phyloP scores from a whole-genome alignment of 768 basidiomycete genomes.

The Trametes cubensis region DNA sequence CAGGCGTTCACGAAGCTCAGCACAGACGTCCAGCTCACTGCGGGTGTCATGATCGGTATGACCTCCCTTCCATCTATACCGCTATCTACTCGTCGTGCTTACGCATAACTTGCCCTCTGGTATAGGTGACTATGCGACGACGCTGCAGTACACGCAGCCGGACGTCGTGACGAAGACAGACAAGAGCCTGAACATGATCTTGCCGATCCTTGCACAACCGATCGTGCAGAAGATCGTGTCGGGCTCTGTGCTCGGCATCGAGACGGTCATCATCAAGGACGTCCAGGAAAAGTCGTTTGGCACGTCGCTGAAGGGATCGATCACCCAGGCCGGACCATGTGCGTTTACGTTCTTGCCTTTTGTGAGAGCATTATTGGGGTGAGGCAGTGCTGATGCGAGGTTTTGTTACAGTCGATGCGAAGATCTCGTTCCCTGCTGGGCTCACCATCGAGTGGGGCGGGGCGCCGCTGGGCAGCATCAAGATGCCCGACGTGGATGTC shows the following conservation, averaged over 20 bases:
- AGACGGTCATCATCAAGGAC: conserved; percentile 62
- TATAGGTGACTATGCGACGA: conserved; percentile 64
- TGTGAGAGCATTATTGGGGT: neutral
- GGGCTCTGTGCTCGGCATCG: conserved; percentile 56
- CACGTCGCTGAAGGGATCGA: conserved; percentile 53
- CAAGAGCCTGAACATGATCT: conserved; percentile 58
- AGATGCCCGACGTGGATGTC: conserved; percentile 60
- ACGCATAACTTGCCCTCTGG: neutral
- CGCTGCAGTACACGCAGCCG: conserved; percentile 60
- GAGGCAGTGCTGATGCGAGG: neutral
- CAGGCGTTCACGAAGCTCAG: conserved; percentile 65
- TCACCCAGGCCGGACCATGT: conserved; percentile 76
- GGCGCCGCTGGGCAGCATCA: conserved; percentile 57
- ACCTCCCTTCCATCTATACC: neutral
- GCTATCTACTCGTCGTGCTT: neutral
- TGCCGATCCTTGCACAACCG: conserved; percentile 71
- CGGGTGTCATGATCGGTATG: conserved; percentile 60
- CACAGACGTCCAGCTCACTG: conserved; percentile 60
- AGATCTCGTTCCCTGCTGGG: conserved; percentile 64
- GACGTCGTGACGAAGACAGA: conserved; percentile 63
- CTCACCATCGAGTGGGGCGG: conserved; percentile 64
- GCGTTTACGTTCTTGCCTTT: conserved; percentile 31
- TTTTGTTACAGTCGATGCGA: conserved; percentile 57
- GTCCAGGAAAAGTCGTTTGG: conserved; percentile 61
- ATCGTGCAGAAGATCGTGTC: conserved; percentile 75